phyloP scores from a whole-genome alignment of 1,284 basidiomycete genomes.

The Macrocybe sp. region DNA sequence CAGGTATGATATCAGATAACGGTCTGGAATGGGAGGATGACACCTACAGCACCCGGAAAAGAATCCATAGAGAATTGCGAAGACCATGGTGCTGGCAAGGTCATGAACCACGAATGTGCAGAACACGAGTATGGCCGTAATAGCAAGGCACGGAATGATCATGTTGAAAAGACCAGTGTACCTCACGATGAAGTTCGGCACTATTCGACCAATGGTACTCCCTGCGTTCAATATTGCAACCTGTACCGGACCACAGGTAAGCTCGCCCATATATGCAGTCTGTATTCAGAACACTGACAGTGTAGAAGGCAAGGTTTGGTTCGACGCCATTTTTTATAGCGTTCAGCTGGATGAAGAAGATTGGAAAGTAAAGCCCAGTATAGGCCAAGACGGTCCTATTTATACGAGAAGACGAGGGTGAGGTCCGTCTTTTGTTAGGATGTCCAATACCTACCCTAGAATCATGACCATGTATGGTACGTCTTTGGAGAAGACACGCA shows the following conservation, averaged over 20 bases:
- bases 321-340: conserved; percentile 37
- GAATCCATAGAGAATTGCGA: conserved; percentile 1
- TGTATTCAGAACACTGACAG: conserved; percentile 26
- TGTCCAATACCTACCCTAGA: background rate
- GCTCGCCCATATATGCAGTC: background rate
- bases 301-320: conserved; percentile 40
- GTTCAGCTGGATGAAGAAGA: conserved; percentile 51
- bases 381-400: conserved; percentile 2
- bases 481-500: conserved; percentile 22
- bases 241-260: conserved; percentile 13
- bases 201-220: conserved; percentile 40
- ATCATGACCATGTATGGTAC: background rate
- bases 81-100: background rate
- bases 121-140: background rate
- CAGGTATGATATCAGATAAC: background rate
- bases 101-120: background rate
- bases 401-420: background rate
- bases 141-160: background rate
- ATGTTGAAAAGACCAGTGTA: conserved; percentile 33
- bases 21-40: background rate
- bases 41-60: conserved; percentile 2
- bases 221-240: conserved; percentile 41
- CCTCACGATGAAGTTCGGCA: conserved; percentile 41
- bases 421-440: conserved; percentile 30
- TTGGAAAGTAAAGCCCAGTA: conserved; percentile 34